phyloP scores from a whole-genome alignment of 2,329 filamentous ascomycete species.

The Clonostachys sp. region DNA sequence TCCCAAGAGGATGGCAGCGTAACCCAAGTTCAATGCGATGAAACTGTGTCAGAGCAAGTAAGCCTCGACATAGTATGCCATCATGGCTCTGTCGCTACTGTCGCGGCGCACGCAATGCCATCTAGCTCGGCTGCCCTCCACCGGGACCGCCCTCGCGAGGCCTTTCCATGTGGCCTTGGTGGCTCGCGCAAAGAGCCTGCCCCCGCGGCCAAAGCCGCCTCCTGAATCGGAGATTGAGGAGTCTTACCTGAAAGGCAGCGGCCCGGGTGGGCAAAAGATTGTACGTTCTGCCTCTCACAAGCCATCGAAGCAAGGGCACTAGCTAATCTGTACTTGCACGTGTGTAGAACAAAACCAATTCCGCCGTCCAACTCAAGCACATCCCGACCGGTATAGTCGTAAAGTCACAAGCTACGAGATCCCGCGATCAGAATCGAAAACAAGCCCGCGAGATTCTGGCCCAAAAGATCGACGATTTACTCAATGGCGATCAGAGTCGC shows the following conservation, averaged over 20 bases:
- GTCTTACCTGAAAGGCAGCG: constrained; percentile 83
- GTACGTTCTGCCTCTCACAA: constrained; percentile 34
- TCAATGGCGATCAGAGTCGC: constrained; percentile 67
- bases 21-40: too few species aligned
- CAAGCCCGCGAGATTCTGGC: constrained; percentile 76
- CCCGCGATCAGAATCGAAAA: constrained; percentile 80
- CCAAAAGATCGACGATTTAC: constrained; percentile 66
- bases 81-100: too few species aligned
- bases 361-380: constrained; percentile 89
- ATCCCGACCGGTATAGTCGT: constrained; percentile 86
- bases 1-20: too few species aligned
- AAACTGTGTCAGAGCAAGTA: too few species aligned
- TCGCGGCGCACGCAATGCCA: too few species aligned
- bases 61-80: too few species aligned
- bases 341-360: constrained; percentile 85
- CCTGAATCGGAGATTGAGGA: constrained; percentile 78
- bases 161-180: not conserved
- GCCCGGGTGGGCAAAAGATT: constrained; percentile 95
- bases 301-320: constrained; percentile 1
- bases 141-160: not conserved
- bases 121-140: too few species aligned
- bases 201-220: constrained; percentile 68
- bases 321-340: not conserved
- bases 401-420: constrained; percentile 90
- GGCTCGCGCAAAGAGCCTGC: constrained; percentile 49